Base-by-base conservation (phyloP, 202 grass and related monocot genomes). In the Brachypodium distachyon region DNA sequence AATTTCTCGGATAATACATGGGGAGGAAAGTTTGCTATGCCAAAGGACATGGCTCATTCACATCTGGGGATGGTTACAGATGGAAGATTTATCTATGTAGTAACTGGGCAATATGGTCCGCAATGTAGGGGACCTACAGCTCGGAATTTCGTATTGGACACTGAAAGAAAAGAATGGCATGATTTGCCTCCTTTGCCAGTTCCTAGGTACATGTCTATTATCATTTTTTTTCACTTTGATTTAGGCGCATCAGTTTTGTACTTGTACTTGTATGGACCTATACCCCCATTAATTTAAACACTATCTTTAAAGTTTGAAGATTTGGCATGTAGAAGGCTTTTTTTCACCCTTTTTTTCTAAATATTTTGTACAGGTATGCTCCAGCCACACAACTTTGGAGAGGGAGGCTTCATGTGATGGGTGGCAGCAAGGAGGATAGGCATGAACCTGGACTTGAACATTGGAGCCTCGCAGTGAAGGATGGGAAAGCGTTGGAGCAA, bases 371-470 rank as follows among this genome's bases (percentile, higher is more conserved):
- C 33, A 99, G 96, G 86, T 99, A 95, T 89, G 96, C 96, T 48
- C 96, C 96, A 61, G 96, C 96, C 48, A 99, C 95, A 54, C 96
- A 99, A 82, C 89, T 99, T 77, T 99, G 96, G 96, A 92, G 87
- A 74, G 92, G 89, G 25, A 87, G 92, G 80, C 80, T 99, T 66
- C 96, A 99, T 82, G 96, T 99, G 13, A 99, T 99, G 96, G 96
- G 96, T 76, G 96, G 96, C 17, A 99, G 96, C 87, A 95, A 99
- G 85, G 96, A 91, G 87, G 96, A 99, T 50, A 86, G 96, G 52
- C 92, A 99, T 88, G 89, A 86, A 78, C 84, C 90, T 86, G 96
- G 79, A 51, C 56, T 95, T 74, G 92, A 99, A 55, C 96, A 99
- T 82, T 99, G 96, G 96, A 95, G 96, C 74, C 83, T 99, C 3